Percentiles rank a stretch among this genome's conserved stretches.
These are phyloP conservation scores for Maudiozyma saulgeensis DNA, from an alignment of 805 yeast genomes.

Conservation along the genomic window DNA sequence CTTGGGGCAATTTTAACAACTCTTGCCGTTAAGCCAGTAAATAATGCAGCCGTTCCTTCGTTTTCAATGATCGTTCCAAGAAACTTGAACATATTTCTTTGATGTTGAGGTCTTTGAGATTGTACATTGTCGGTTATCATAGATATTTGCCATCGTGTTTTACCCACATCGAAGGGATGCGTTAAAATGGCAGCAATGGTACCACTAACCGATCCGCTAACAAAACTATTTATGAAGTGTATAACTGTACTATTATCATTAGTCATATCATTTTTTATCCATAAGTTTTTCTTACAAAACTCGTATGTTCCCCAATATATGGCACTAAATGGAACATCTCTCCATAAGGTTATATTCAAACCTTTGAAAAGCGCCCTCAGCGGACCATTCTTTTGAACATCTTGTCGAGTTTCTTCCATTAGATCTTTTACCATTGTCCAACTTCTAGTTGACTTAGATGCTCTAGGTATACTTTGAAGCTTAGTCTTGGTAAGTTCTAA, in stretches of 20 bases:
- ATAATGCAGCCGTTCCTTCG: constrained; percentile 81
- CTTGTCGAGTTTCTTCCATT: constrained; percentile 42
- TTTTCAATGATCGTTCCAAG: constrained; percentile 49
- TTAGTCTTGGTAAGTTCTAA: constrained; percentile 81
- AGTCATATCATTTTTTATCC: constrained; percentile 2
- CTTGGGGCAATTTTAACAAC: constrained; percentile 90
- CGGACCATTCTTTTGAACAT: constrained; percentile 46
- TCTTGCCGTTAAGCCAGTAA: constrained; percentile 79
- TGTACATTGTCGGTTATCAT: constrained; percentile 9
- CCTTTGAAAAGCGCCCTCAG: constrained; percentile 68
- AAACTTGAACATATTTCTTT: constrained; percentile 54
- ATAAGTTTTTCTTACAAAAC: constrained; percentile 28
- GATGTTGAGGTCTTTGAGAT: constrained; percentile 7
- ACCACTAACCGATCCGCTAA: constrained; percentile 81
- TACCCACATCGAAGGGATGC: constrained; percentile 96
- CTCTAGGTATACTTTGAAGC: constrained; percentile 74
- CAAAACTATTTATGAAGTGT: constrained; percentile 51
- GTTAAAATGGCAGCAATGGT: constrained; percentile 76
- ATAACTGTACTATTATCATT: constrained; percentile 1
- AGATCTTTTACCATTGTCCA: constrained; percentile 35
- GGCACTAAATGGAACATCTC: constrained; percentile 96
- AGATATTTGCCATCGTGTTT: constrained; percentile 78
- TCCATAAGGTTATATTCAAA: constrained; percentile 78
- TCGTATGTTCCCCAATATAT: constrained; percentile 91
- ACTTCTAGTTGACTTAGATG: constrained; percentile 19